Percentiles rank a stretch among this genome's conserved stretches.
Conservation (phyloP, 495 filamentous ascomycete species). For the Cercophora samala region DNA sequence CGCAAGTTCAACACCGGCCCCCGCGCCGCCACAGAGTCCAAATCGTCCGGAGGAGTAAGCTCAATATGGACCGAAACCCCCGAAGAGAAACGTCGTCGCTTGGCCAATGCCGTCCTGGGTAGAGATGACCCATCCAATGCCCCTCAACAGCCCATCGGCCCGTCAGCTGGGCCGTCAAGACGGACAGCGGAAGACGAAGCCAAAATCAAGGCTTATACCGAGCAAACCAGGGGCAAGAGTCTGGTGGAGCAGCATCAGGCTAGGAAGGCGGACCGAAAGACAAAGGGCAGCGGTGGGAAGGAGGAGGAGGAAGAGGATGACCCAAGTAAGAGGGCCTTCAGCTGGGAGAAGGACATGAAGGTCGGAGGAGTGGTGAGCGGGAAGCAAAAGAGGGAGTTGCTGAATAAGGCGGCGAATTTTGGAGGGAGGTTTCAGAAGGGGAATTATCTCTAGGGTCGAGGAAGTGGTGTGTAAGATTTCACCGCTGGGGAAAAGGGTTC, state of each 20-base stretch:
- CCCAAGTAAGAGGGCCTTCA: slow-evolving; percentile 83
- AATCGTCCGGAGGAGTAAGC: slow-evolving; percentile 45
- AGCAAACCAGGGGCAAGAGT: slow-evolving; percentile 57
- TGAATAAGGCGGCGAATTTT: slow-evolving; percentile 79
- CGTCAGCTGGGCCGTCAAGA: neutral
- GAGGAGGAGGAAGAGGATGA: slow-evolving; percentile 79
- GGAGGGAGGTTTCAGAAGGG: slow-evolving; percentile 77
- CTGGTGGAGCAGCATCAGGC: slow-evolving; percentile 62
- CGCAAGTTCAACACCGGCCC: slow-evolving; percentile 65
- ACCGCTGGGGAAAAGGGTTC: too few relatives aligned
- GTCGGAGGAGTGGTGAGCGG: slow-evolving; percentile 68
- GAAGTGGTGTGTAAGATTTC: too few relatives aligned
- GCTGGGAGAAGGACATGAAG: slow-evolving; percentile 92
- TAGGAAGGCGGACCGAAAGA: slow-evolving; percentile 15
- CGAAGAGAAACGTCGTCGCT: slow-evolving; percentile 74
- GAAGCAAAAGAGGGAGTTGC: slow-evolving; percentile 70
- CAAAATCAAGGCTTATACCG: slow-evolving; percentile 36
- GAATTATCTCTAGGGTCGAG: slow-evolving; percentile 58
- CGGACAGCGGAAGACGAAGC: slow-evolving; percentile 27
- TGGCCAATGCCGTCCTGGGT: slow-evolving; percentile 85
- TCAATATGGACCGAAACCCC: slow-evolving; percentile 90
- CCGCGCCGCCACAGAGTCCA: slow-evolving; percentile 38
- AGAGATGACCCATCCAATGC: slow-evolving; percentile 40
- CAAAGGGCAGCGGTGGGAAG: slow-evolving; percentile 17
- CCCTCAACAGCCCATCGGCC: neutral